These are phyloP conservation scores for Allium fistulosum DNA, from an alignment of 106 monocot genomes.

Conservation along the genomic window DNA sequence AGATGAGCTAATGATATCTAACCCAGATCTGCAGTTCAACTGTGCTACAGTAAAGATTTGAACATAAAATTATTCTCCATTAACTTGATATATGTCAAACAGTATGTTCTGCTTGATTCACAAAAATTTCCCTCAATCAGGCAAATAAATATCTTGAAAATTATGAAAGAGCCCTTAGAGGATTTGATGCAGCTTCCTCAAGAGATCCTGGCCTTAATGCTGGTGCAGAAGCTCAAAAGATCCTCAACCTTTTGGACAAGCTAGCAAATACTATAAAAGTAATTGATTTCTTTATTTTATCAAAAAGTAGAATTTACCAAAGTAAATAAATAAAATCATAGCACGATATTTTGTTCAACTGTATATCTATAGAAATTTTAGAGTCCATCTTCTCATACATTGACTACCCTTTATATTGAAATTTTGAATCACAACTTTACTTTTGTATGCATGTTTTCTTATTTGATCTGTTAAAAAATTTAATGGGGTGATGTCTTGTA, in stretches of 20 bases:
- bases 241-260: slow-evolving; percentile 77
- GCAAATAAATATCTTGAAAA: slow-evolving; percentile 93
- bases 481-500: too few species aligned
- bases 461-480: too few species aligned
- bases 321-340: too few species aligned
- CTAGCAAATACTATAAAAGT: slow-evolving; percentile 74
- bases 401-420: too few species aligned
- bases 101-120: too few species aligned
- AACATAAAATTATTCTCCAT: slow-evolving; percentile 3
- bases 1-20: slow-evolving; percentile 59
- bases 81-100: background rate
- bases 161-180: slow-evolving; percentile 83
- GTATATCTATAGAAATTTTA: too few species aligned
- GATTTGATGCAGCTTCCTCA: slow-evolving; percentile 86
- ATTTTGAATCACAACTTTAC: too few species aligned
- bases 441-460: too few species aligned
- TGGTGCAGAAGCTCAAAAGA: slow-evolving; percentile 63
- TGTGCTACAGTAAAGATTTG: slow-evolving; percentile 71
- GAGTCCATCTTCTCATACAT: too few species aligned
- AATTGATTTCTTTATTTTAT: slow-evolving; percentile 11
- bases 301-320: too few species aligned
- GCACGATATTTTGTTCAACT: too few species aligned
- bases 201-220: slow-evolving; percentile 88
- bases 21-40: slow-evolving; percentile 89
- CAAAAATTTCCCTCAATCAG: slow-evolving; percentile 19